Percentiles rank a stretch among this genome's conserved stretches.
These are phyloP conservation scores for Monilinia fructicola DNA, from an alignment of 2,329 filamentous ascomycete species.

Conservation along the genomic window DNA sequence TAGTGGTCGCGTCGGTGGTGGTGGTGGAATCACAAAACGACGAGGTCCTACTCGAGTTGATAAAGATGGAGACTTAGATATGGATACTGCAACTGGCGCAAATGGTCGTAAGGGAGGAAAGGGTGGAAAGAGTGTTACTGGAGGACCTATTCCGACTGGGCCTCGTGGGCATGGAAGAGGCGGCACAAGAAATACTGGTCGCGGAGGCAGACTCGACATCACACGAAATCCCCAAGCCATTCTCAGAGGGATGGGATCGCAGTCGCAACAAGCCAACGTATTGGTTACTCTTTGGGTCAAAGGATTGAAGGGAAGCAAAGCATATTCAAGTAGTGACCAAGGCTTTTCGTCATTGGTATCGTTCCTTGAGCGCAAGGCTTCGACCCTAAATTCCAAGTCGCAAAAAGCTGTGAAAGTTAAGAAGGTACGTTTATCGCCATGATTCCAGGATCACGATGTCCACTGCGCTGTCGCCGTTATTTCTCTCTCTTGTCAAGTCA, in stretches of 20 bases:
- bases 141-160: conserved; percentile 25
- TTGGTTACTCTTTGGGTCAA: conserved; percentile 47
- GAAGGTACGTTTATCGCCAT: conserved; percentile 67
- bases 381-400: conserved; percentile 50
- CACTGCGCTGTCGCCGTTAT: conserved; percentile 41
- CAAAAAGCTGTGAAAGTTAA: conserved; percentile 59
- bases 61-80: conserved; percentile 61
- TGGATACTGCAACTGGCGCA: conserved; percentile 47
- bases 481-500: conserved; percentile 43
- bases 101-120: conserved; percentile 35
- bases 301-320: conserved; percentile 69
- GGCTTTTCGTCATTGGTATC: conserved; percentile 63
- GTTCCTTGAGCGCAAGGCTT: conserved; percentile 71
- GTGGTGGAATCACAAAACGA: conserved; percentile 54
- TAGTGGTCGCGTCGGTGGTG: conserved; percentile 39
- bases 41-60: conserved; percentile 48
- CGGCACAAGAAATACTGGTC: conserved; percentile 38
- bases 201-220: conserved; percentile 39
- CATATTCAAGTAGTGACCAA: conserved; percentile 63
- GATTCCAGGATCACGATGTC: conserved; percentile 45
- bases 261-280: conserved; percentile 37
- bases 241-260: conserved; percentile 44
- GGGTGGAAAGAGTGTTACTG: conserved; percentile 36
- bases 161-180: conserved; percentile 34
- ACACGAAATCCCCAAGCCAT: conserved; percentile 36